Conservation (phyloP, 345 rosid species). For the Pugionium cornutum region DNA sequence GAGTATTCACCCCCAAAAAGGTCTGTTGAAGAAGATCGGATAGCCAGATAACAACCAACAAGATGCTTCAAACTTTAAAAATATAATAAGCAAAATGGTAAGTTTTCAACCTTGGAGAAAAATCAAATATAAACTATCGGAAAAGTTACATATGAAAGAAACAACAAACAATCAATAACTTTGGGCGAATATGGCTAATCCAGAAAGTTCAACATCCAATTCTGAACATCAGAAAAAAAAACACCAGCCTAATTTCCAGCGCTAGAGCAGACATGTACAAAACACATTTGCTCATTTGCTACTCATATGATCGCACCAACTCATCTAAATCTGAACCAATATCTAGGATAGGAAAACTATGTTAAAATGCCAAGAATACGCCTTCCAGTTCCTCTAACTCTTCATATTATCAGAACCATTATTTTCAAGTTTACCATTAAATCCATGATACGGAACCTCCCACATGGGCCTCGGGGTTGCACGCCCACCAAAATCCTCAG, state of each 20-base stretch:
- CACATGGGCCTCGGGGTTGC: constrained; percentile 68
- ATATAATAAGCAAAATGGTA: constrained; percentile 5
- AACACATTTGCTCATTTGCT: constrained; percentile 34
- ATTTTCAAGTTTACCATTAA: constrained; percentile 59
- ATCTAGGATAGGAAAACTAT: constrained; percentile 29
- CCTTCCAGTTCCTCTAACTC: constrained; percentile 45
- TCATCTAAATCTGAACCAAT: constrained; percentile 21
- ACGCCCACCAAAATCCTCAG: constrained; percentile 68
- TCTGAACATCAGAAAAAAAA: constrained; percentile 28
- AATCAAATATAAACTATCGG: not conserved
- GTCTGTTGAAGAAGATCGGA: not conserved
- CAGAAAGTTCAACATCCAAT: constrained; percentile 13
- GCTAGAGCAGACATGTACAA: constrained; percentile 34
- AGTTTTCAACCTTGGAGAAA: constrained; percentile 3
- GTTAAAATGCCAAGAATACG: constrained; percentile 28
- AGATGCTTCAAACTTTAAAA: constrained; percentile 24
- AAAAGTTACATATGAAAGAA: constrained; percentile 22
- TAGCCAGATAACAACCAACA: not conserved
- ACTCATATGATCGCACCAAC: constrained; percentile 35
- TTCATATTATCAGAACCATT: constrained; percentile 63
- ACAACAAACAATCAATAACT: constrained; percentile 25
- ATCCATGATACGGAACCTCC: constrained; percentile 79
- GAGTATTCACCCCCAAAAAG: not conserved
- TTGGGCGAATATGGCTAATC: constrained; percentile 32
- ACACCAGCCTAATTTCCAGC: constrained; percentile 28